A percentile compares a stretch with the other conserved stretches of the same genome.
These are phyloP conservation scores for Tilletiopsis washingtonensis DNA, from an alignment of 1,284 basidiomycete genomes.

Conservation along the genomic window DNA sequence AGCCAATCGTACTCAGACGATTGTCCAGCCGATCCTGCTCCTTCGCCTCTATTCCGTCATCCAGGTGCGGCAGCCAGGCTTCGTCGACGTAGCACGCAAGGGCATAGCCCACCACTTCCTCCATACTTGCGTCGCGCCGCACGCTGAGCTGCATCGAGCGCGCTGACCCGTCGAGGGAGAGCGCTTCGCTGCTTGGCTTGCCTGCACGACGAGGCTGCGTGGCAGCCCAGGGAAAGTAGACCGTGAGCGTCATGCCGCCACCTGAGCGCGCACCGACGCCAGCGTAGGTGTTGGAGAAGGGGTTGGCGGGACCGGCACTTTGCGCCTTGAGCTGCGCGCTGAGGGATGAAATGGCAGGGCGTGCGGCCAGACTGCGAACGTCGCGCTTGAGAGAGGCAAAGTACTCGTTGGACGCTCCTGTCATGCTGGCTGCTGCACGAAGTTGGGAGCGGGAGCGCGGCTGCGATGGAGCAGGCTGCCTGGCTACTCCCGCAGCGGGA, in stretches of 20 bases:
- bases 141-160: constrained; percentile 57
- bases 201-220: constrained; percentile 4
- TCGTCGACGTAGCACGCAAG: constrained; percentile 88
- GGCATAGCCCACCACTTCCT: constrained; percentile 90
- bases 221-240: constrained; percentile 73
- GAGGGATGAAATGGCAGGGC: constrained; percentile 21
- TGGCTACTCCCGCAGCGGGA: no score
- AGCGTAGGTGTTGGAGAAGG: constrained; percentile 49
- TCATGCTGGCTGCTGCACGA: background rate
- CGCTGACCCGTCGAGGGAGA: constrained; percentile 17
- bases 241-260: constrained; percentile 57
- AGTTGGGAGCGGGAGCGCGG: background rate
- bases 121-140: constrained; percentile 78
- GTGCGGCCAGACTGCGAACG: constrained; percentile 14
- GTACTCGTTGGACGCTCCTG: constrained; percentile 10
- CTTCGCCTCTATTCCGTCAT: constrained; percentile 41
- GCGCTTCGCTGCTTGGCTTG: constrained; percentile 15
- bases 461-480: no score
- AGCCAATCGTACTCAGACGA: constrained; percentile 66
- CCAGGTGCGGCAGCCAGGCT: constrained; percentile 67
- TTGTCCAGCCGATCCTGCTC: constrained; percentile 4
- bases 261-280: constrained; percentile 47
- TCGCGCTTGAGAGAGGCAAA: constrained; percentile 20
- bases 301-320: constrained; percentile 39
- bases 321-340: constrained; percentile 23